Evolutionary conservation across 352 stramenopile species (phyloP).

Genomic region (Pythium guiyangense): DNA sequence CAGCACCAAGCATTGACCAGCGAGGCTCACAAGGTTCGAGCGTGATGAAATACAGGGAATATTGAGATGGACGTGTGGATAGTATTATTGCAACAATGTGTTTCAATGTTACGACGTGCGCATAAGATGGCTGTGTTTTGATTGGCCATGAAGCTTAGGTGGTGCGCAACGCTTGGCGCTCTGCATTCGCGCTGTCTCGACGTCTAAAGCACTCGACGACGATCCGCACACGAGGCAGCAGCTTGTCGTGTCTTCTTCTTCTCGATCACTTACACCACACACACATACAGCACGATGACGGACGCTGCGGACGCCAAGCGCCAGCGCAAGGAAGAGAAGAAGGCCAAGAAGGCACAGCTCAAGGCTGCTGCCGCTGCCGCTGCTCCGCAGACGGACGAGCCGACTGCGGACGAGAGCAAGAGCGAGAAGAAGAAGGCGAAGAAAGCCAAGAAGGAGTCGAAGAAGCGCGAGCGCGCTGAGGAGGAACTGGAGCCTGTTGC

Average conservation of each 20-base stretch:
- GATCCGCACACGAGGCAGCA: too few relatives aligned
- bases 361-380: conserved; percentile 34
- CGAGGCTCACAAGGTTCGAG: too few relatives aligned
- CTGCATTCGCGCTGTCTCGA: not conserved
- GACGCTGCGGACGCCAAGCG: conserved; percentile 24
- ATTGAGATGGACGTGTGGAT: too few relatives aligned
- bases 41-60: not conserved
- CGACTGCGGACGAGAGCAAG: conserved; percentile 4
- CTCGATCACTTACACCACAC: not conserved
- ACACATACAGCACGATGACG: conserved; percentile 10
- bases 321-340: conserved; percentile 29
- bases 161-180: conserved; percentile 14
- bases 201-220: not conserved
- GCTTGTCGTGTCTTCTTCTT: not conserved
- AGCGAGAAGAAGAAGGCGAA: conserved; percentile 28
- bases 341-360: conserved; percentile 27
- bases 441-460: conserved; percentile 36
- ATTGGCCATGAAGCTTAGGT: not conserved
- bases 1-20: too few relatives aligned
- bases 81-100: too few relatives aligned
- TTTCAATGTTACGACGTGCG: too few relatives aligned
- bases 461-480: conserved; percentile 25
- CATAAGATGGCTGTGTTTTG: too few relatives aligned
- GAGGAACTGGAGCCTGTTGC: too few relatives aligned
- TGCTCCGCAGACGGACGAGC: conserved; percentile 23